A percentile compares a stretch with the other conserved stretches of the same genome.
phyloP scores from a whole-genome alignment of 208 protist genomes.

The Acanthamoeba sp. region DNA sequence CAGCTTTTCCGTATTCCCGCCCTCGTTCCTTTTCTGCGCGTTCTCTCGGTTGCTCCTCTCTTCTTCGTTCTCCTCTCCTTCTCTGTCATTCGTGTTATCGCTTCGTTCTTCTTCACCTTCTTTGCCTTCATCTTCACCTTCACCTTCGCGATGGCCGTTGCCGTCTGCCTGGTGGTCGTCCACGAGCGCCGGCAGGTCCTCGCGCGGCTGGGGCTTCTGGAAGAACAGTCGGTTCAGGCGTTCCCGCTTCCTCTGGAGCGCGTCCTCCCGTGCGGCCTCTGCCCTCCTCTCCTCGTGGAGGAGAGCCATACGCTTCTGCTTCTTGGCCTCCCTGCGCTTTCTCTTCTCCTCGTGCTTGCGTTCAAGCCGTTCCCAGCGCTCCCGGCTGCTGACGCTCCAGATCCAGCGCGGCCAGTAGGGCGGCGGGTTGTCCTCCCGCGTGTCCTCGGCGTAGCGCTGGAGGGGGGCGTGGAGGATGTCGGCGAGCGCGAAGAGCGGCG shows the following conservation, averaged over 20 bases:
- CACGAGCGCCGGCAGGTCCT: not conserved
- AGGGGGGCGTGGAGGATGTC: not conserved
- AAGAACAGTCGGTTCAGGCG: not conserved
- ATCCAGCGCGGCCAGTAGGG: not conserved
- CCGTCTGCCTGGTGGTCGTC: not conserved
- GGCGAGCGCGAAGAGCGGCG: not conserved
- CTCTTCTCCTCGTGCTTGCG: not conserved
- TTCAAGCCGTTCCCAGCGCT: not conserved
- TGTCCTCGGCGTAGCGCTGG: not conserved
- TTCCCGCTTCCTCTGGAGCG: not conserved
- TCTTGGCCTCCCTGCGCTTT: not conserved
- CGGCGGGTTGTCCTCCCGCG: not conserved
- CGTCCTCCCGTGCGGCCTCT: not conserved
- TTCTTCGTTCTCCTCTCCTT: not conserved
- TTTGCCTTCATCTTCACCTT: not conserved
- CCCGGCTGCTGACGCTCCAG: not conserved
- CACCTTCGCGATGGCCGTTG: not conserved
- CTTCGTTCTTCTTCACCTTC: not conserved
- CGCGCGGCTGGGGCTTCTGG: not conserved
- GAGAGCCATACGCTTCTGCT: not conserved
- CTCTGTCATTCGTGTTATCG: not conserved
- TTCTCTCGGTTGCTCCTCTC: not conserved
- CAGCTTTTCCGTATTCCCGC: not conserved
- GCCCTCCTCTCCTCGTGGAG: not conserved
- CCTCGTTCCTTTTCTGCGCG: no score